Evolutionary conservation across 805 yeast genomes (phyloP), one percentile per base, ranked within the genome.

Genomic region (Candida chauliodis): DNA sequence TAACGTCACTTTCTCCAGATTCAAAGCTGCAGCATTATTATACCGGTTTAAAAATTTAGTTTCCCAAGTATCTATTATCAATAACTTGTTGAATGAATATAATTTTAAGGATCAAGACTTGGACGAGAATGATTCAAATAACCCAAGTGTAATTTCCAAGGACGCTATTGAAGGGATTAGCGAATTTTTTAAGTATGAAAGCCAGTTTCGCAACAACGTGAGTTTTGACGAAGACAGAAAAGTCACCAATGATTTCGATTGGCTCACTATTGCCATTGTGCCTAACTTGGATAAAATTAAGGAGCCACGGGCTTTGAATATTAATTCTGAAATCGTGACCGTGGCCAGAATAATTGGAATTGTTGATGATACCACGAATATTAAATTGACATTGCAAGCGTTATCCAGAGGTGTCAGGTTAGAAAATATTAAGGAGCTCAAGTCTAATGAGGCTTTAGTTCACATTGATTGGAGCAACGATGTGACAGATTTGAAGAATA

Each of bases 311-410:
- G 36, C 35, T 20, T 21, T 32, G 7, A 46, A 43, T 11, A 30
- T 41, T 5, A 25, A 41, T 15, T 40, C 38, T 1, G 43, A 51
- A n/a, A 61, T 61, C 0, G 65, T 61, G 23, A 71, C 79, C 2
- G 52, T 75, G 3, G 73, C 70, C 22, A 58, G 74, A 38, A 62
- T 79, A 2, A 67, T 70, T 3, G 79, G 75, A 2, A 51, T 77
- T 11, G 53, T 63, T 15, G 75, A 69, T 37, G 74, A 66, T 35
- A 56, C 62, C n/a, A 63, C 65, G 28, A 59, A 59, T 35, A 58
- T 77, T 31, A 61, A 68, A 15, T 38, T 79, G 16, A 69, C 77
- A 0, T 61, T 78, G 34, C 75, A 70, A 46, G 81, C 81, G 2
- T 41, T 76, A 3, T 49, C 69, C 0, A 59, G 84, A 42, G 39